phyloP scores from a whole-genome alignment of 352 stramenopile genomes.

The Phytophthora parvispora region DNA sequence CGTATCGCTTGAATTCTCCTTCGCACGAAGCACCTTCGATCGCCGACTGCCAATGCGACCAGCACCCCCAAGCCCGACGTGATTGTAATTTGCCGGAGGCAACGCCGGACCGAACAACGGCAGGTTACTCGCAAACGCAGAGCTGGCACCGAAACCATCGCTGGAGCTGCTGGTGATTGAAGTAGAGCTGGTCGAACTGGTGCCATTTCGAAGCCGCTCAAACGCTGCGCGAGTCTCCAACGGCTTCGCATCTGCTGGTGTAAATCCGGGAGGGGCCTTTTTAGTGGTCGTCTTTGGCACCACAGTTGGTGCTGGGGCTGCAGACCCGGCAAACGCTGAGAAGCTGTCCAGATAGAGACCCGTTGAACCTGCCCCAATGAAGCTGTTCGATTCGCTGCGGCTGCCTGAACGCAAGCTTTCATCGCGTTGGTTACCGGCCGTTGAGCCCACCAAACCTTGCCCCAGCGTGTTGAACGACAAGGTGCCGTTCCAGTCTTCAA shows the following conservation, averaged over 20 bases:
- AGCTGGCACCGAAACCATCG: conserved; percentile 22
- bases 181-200: not conserved
- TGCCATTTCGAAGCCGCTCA: conserved; percentile 37
- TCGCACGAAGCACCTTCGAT: conserved; percentile 14
- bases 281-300: conserved; percentile 8
- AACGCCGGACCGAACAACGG: conserved; percentile 54
- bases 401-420: conserved; percentile 2
- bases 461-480: conserved; percentile 23
- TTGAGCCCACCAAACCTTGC: not conserved
- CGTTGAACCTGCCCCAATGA: conserved; percentile 6
- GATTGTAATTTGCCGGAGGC: conserved; percentile 7
- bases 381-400: conserved; percentile 20
- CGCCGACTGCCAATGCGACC: conserved; percentile 42
- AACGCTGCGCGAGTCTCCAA: conserved; percentile 60
- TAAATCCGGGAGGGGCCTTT: conserved; percentile 69
- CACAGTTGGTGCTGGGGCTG: not conserved
- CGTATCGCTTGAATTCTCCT: not conserved
- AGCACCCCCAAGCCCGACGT: conserved; percentile 4
- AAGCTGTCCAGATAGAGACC: conserved; percentile 19
- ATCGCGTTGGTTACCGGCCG: conserved; percentile 6
- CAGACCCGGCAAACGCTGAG: conserved; percentile 16
- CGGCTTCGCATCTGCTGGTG: conserved; percentile 64
- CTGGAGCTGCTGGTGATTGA: not conserved
- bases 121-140: conserved; percentile 50
- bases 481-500: conserved; percentile 23